Evolutionary conservation across 495 filamentous ascomycete genomes (phyloP).

Genomic region (Corynascus novoguineensis): DNA sequence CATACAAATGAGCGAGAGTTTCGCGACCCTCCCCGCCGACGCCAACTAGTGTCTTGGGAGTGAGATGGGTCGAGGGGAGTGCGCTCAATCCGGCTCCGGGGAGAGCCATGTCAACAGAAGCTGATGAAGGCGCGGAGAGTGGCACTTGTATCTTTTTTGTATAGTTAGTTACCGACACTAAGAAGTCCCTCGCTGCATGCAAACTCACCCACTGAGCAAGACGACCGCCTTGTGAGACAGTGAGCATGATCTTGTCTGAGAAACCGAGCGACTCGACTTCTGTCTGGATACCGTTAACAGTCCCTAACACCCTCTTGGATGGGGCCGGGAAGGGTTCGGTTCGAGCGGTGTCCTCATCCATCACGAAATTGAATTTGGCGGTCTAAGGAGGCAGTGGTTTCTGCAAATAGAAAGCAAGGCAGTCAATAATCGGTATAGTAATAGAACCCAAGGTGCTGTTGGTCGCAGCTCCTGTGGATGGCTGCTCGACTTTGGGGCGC

Average conservation of each 20-base stretch:
- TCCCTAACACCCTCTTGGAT: slow-evolving; percentile 59
- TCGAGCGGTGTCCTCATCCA: slow-evolving; percentile 20
- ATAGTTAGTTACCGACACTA: neutral
- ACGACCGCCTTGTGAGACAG: slow-evolving; percentile 77
- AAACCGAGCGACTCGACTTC: slow-evolving; percentile 67
- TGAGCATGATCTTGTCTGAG: slow-evolving; percentile 88
- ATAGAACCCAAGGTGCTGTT: too few species aligned
- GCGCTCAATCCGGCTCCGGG: slow-evolving; percentile 50
- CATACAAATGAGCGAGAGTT: slow-evolving; percentile 77
- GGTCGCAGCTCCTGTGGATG: too few species aligned
- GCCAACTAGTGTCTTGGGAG: slow-evolving; percentile 84
- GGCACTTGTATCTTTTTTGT: slow-evolving; percentile 76
- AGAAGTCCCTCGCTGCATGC: neutral
- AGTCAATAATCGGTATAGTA: neutral
- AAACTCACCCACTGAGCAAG: slow-evolving; percentile 82
- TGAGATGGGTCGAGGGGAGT: slow-evolving; percentile 73
- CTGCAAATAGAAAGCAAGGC: neutral
- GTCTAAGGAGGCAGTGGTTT: neutral
- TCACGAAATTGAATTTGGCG: slow-evolving; percentile 6
- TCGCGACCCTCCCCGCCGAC: slow-evolving; percentile 73
- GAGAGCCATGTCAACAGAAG: slow-evolving; percentile 49
- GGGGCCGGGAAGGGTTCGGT: slow-evolving; percentile 66
- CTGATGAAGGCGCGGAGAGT: slow-evolving; percentile 61
- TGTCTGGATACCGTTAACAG: slow-evolving; percentile 63
- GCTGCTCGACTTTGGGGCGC: neutral